phyloP scores from a whole-genome alignment of 2,329 filamentous ascomycete genomes.

The Phialophora verrucosa region DNA sequence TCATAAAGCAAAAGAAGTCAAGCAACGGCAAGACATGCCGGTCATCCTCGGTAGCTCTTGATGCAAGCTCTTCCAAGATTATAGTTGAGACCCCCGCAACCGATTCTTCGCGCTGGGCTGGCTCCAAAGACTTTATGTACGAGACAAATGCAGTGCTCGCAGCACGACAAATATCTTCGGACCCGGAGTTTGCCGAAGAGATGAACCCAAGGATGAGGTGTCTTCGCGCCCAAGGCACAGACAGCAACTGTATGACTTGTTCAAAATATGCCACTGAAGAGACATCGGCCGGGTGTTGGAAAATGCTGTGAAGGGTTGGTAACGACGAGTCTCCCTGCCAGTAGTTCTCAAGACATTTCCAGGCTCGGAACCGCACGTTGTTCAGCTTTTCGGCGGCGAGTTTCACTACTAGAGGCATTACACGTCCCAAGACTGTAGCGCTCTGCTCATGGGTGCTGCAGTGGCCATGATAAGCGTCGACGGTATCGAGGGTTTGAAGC shows the following conservation, averaged over 20 bases:
- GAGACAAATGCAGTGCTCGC: slow-evolving; percentile 50
- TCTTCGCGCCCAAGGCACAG: slow-evolving; percentile 46
- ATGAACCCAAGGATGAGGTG: slow-evolving; percentile 51
- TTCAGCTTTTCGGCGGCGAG: slow-evolving; percentile 89
- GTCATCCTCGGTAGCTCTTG: slow-evolving; percentile 63
- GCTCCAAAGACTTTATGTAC: slow-evolving; percentile 34
- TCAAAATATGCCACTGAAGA: slow-evolving; percentile 52
- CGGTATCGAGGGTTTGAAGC: slow-evolving; percentile 74
- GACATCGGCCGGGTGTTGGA: slow-evolving; percentile 53
- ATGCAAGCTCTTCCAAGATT: slow-evolving; percentile 60
- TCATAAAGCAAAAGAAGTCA: slow-evolving; percentile 76
- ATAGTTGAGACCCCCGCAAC: slow-evolving; percentile 53
- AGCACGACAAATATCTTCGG: slow-evolving; percentile 52
- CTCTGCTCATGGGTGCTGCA: slow-evolving; percentile 13
- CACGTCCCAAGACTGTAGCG: slow-evolving; percentile 8
- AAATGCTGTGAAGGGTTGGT: slow-evolving; percentile 34
- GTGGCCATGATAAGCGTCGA: slow-evolving; percentile 52
- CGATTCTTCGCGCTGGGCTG: slow-evolving; percentile 1
- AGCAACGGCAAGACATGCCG: slow-evolving; percentile 75
- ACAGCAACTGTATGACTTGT: slow-evolving; percentile 48
- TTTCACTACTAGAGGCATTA: slow-evolving; percentile 59
- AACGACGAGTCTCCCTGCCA: slow-evolving; percentile 41
- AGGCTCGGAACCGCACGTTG: slow-evolving; percentile 70
- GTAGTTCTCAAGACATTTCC: slow-evolving; percentile 50
- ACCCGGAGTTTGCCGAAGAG: slow-evolving; percentile 52